Base-by-base conservation (phyloP, 176 grass and related monocot species). In the Ensete ventricosum region DNA sequence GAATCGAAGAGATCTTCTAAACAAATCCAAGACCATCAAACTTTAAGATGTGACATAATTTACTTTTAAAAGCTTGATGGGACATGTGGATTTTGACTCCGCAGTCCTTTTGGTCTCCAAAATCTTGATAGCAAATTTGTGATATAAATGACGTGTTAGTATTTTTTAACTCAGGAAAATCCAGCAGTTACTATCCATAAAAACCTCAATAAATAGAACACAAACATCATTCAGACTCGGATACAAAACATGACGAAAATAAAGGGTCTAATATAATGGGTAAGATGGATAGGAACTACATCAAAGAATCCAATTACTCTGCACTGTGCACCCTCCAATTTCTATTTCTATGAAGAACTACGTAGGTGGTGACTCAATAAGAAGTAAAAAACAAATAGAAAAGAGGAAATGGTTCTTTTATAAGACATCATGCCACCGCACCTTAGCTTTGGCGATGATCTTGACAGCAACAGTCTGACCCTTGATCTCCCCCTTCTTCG, bases 371-470 rank as follows among this genome's bases (percentile, higher is more conserved):
- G 54, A 17, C n/a, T 2, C 57, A 17, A 20, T n/a, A 14, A 8
- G n/a, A 59, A 11, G 8, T 67, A 25, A 12, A 12, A 29, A 17
- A 34, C 14, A 12, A 25, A 14, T 0, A 14, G 11, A 21, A 27
- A 67, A 8, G 34, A 67, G 24, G 14, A 34, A 29, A 34, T 16
- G 29, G 3, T 34, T 34, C 29, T 34, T 22, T 11, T 13, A 69
- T 69, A 34, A 2, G 9, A 69, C n/a, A 16, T 34, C n/a, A 59
- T 17, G 14, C 29, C 0, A 34, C 17, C 25, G 78, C 19, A 99
- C 96, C 96, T 91, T 99, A 53, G 91, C 83, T 78, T 99, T 99
- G 62, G 96, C 80, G 76, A 99, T 99, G 79, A 99, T 88, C 86
- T 99, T 99, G 78, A 91, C 96, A 51, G 96, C 96, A 65, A 99